Base-by-base conservation (phyloP, 2,329 filamentous ascomycete genomes). In the Rhynchosporium graminicola region DNA sequence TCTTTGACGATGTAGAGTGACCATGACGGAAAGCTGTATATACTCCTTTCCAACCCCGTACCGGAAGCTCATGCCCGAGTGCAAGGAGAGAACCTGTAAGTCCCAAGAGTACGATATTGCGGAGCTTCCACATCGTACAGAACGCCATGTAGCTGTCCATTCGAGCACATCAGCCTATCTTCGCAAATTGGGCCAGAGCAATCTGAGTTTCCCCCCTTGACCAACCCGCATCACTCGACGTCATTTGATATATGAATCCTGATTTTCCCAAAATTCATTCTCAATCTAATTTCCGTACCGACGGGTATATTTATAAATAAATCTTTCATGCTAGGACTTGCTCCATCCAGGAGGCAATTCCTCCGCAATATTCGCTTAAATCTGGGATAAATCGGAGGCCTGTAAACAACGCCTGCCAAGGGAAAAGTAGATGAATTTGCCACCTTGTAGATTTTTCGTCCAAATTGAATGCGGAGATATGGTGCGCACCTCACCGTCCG, bases 81-180 rank as follows among this genome's bases (percentile, higher is more conserved):
- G 40, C 5, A n/a, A 46, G 20, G 54, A 12, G 12, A 33, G 31
- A 33, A 20, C 4, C 43, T 28, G 54, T 20, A 33, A 31, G 40
- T 29, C 45, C 54, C 33, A 36, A 36, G 33, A 36, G 5, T 46
- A 28, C n/a, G 31, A 29, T 20, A 31, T 13, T 45, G 38, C 54
- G 31, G 45, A 33, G 43, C 45, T 45, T 26, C n/a, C 38, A 57
- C 54, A 31, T 57, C 52, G 52, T 56, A 56, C 43, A 56, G 20
- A 56, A 52, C 38, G 48, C 54, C 40, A 57, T 57, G 40, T 46
- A 45, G 43, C 43, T 28, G 28, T 57, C 54, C 26, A 33, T 12
- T 57, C n/a, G 29, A 57, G 26, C 54, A 54, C 31, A 57, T 57
- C 54, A 57, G 54, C 9, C 54, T 57, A 46, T 54, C 50, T 40